phyloP scores from a whole-genome alignment of 192 early-diverging fungal species.

The Endogone sp. region DNA sequence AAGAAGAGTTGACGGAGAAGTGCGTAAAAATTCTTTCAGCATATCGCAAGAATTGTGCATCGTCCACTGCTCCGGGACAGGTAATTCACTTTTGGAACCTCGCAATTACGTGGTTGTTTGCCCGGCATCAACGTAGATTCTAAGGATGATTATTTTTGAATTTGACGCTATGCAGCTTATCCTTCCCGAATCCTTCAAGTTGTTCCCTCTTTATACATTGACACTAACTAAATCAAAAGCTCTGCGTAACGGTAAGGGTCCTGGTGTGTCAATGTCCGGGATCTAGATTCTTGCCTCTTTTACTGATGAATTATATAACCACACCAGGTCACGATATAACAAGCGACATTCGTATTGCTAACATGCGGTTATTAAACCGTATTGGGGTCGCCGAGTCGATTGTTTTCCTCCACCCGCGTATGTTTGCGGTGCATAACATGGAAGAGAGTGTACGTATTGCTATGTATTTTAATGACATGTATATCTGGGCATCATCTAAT shows the following conservation, averaged over 20 bases:
- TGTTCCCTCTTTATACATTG: constrained; percentile 84
- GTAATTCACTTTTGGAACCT: constrained; percentile 19
- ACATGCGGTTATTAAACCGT: constrained; percentile 75
- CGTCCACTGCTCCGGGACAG: constrained; percentile 79
- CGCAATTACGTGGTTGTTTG: background rate
- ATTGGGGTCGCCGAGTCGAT: constrained; percentile 73
- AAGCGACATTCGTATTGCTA: constrained; percentile 76
- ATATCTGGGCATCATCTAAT: too few relatives aligned
- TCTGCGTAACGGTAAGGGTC: constrained; percentile 62
- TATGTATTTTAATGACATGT: too few relatives aligned
- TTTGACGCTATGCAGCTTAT: constrained; percentile 73
- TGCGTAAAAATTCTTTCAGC: constrained; percentile 87
- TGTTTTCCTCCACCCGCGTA: constrained; percentile 78
- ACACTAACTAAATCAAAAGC: constrained; percentile 80
- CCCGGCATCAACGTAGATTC: background rate
- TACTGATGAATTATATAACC: background rate
- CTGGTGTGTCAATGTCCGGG: background rate
- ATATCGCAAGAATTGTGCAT: constrained; percentile 90
- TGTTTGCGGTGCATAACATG: constrained; percentile 43
- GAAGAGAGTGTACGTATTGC: constrained; percentile 1
- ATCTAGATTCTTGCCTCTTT: constrained; percentile 3
- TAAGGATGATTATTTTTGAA: too few relatives aligned
- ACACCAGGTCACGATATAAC: constrained; percentile 61
- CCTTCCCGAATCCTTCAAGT: constrained; percentile 93
- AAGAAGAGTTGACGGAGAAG: constrained; percentile 78